Conservation (phyloP, 805 yeast genomes). For the Aciculoconidium aculeatum region DNA sequence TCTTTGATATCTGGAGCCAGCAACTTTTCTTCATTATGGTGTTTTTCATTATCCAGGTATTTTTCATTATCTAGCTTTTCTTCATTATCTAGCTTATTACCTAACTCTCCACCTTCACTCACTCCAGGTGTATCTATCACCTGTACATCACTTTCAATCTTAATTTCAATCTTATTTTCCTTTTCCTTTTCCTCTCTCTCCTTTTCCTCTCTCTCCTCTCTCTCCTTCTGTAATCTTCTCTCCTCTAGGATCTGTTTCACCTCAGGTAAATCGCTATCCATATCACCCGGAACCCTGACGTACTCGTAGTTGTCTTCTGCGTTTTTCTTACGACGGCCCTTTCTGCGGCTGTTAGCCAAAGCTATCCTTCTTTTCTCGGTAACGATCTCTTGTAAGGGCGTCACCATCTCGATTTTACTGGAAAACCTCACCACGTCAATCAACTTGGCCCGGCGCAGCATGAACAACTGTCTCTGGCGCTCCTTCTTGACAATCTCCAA, state of each 20-base stretch:
- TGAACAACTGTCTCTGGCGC: constrained; percentile 65
- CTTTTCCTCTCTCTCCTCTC: constrained; percentile 10
- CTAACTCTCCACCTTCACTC: constrained; percentile 2
- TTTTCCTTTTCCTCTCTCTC: constrained; percentile 5
- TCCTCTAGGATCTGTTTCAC: constrained; percentile 21
- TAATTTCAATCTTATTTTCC: too few species aligned
- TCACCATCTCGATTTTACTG: constrained; percentile 44
- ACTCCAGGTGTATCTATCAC: too few species aligned
- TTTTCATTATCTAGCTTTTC: constrained; percentile 1
- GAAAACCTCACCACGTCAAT: constrained; percentile 51
- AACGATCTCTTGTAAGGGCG: constrained; percentile 60
- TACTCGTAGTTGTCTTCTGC: constrained; percentile 7
- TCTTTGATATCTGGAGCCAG: too few species aligned
- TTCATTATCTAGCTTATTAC: constrained; percentile 1
- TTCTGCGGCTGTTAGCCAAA: constrained; percentile 33
- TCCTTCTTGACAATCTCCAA: constrained; percentile 79
- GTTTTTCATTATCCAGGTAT: constrained; percentile 5
- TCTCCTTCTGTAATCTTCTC: constrained; percentile 18
- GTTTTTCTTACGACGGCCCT: constrained; percentile 16
- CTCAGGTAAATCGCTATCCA: constrained; percentile 21
- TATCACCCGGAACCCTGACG: constrained; percentile 26
- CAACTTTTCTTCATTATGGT: constrained; percentile 5
- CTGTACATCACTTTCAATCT: too few species aligned
- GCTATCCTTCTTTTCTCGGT: constrained; percentile 28
- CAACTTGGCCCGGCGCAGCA: constrained; percentile 58